These are phyloP conservation scores for Cutaneotrichosporon sp. DNA, from an alignment of 1,284 basidiomycete species.

Conservation along the genomic window DNA sequence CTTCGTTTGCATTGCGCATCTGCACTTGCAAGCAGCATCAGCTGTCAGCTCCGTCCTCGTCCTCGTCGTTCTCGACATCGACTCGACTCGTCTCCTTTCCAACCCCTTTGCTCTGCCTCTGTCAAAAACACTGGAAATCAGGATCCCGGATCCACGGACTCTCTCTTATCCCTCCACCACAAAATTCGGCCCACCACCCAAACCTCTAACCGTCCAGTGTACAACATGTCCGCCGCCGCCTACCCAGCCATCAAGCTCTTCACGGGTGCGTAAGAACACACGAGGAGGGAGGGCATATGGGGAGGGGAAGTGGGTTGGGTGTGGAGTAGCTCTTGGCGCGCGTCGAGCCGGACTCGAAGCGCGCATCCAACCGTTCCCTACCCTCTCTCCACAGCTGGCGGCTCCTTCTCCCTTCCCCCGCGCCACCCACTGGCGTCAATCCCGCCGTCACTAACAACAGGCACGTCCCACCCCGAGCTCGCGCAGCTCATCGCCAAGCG, in stretches of 20 bases:
- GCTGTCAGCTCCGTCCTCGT: background rate
- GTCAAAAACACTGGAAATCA: background rate
- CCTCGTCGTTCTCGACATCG: background rate
- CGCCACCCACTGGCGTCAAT: too few species aligned
- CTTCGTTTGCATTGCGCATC: background rate
- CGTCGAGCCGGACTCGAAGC: too few species aligned
- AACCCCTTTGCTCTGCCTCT: background rate
- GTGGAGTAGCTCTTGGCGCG: background rate
- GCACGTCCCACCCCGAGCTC: slow-evolving; percentile 92
- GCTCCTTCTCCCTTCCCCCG: background rate
- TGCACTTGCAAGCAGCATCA: background rate
- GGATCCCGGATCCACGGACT: background rate
- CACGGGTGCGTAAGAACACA: slow-evolving; percentile 63
- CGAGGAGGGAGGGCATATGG: background rate
- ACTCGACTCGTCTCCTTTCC: background rate
- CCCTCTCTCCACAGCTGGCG: background rate
- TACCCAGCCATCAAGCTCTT: slow-evolving; percentile 75
- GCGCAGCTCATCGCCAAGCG: slow-evolving; percentile 90
- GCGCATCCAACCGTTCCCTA: too few species aligned
- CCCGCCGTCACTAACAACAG: slow-evolving; percentile 52
- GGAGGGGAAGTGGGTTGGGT: slow-evolving; percentile 5
- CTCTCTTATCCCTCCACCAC: background rate
- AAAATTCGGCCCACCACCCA: slow-evolving; percentile 2
- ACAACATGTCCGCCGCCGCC: slow-evolving; percentile 8
- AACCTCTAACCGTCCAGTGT: background rate